A percentile compares a stretch with the other conserved stretches of the same genome.
Evolutionary conservation across 768 basidiomycete genomes (phyloP).

Genomic region (Kwoniella bestiolae): DNA sequence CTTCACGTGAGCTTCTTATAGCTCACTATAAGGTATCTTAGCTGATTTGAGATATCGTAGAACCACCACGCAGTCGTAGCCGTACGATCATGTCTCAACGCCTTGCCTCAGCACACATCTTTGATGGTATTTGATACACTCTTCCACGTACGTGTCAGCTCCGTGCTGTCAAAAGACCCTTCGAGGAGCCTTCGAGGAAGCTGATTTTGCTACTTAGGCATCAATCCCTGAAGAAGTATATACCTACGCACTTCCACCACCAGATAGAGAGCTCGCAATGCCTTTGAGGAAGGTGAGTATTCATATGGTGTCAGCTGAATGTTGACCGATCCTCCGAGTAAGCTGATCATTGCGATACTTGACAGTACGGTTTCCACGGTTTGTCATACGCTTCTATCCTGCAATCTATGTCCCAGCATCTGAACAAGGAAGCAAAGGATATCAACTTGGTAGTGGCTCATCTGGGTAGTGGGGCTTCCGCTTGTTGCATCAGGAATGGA

Average conservation of each 20-base stretch:
- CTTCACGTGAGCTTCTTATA: constrained; percentile 62
- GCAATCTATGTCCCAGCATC: constrained; percentile 65
- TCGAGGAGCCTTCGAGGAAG: too few species aligned
- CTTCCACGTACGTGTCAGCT: constrained; percentile 46
- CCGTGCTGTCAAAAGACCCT: too few species aligned
- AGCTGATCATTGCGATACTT: constrained; percentile 1
- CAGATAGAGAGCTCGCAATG: constrained; percentile 65
- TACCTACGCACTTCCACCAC: constrained; percentile 69
- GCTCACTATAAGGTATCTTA: constrained; percentile 19
- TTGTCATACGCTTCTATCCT: constrained; percentile 67
- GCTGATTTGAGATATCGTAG: constrained; percentile 41
- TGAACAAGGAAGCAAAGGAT: constrained; percentile 64
- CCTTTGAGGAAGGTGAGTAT: constrained; percentile 68
- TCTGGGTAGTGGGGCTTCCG: constrained; percentile 87
- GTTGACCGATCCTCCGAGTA: neutral
- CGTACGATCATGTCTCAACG: constrained; percentile 63
- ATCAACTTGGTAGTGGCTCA: constrained; percentile 81
- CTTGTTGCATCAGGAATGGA: constrained; percentile 74
- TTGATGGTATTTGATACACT: constrained; percentile 88
- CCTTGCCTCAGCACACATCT: constrained; percentile 70
- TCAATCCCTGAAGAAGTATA: constrained; percentile 76
- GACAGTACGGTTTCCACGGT: constrained; percentile 86
- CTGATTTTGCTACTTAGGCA: constrained; percentile 57
- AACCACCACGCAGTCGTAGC: constrained; percentile 60
- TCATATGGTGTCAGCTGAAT: neutral